These are phyloP conservation scores for Papiliotrema terrestris DNA, from an alignment of 1,284 basidiomycete genomes.

Conservation along the genomic window DNA sequence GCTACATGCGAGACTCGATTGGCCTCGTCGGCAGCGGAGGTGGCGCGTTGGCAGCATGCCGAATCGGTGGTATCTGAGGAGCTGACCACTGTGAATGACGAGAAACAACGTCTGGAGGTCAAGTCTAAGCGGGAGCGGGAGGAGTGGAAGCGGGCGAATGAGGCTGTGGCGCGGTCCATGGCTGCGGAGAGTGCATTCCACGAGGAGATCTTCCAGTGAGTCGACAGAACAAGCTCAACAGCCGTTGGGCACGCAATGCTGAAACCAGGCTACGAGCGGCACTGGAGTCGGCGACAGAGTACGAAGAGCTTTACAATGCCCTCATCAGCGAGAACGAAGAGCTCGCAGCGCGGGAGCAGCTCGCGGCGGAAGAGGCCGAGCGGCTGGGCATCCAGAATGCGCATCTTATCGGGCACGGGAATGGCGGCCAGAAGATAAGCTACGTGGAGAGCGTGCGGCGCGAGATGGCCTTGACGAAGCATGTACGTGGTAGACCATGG, in stretches of 20 bases:
- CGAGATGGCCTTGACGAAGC: conserved; percentile 31
- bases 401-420: conserved; percentile 25
- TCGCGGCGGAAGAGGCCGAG: conserved; percentile 27
- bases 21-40: conserved; percentile 3
- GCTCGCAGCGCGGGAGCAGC: conserved; percentile 18
- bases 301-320: conserved; percentile 20
- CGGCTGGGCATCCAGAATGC: conserved; percentile 25
- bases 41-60: conserved; percentile 6
- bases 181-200: conserved; percentile 33
- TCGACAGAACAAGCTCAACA: conserved; percentile 1
- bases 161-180: conserved; percentile 19
- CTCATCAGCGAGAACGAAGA: conserved; percentile 19
- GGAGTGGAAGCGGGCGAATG: conserved; percentile 26
- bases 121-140: conserved; percentile 19
- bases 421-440: conserved; percentile 32
- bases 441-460: conserved; percentile 34
- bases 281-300: conserved; percentile 12
- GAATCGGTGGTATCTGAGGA: conserved; percentile 5
- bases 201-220: conserved; percentile 38
- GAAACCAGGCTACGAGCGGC: conserved; percentile 21
- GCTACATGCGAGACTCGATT: conserved; percentile 11
- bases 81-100: conserved; percentile 8
- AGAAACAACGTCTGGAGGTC: conserved; percentile 10
- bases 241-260: background rate
- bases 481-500: conserved; percentile 17